Evolutionary conservation across 2,329 filamentous ascomycete species (phyloP), one percentile per base, ranked within the genome.

Genomic region (Ophiosphaerella narmari): DNA sequence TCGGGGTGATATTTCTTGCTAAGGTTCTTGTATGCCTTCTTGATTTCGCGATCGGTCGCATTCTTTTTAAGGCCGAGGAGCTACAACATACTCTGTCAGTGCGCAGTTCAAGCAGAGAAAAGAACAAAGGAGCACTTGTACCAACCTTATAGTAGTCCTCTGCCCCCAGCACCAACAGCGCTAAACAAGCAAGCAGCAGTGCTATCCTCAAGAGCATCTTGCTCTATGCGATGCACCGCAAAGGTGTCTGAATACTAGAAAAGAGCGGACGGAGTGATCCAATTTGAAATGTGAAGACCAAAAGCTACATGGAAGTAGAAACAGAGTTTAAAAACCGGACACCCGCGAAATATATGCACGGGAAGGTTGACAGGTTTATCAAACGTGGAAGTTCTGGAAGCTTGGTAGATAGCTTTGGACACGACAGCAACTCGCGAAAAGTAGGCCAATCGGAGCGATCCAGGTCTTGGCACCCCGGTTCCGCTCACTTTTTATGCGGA

Each of bases 1-100:
- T 99, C 94, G 3, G 94, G 94, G 70, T 99, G 94, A 74, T 84
- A 97, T 73, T 95, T 96, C 76, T 97, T 97, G 78, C 90, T 95
- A 9, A 99, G 81, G 52, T 86, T 87, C 52, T 92, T 86, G 75
- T 99, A 99, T 18, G 94, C 92, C 39, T 89, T 89, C 76, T 99
- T 99, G 71, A 99, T 88, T 66, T 97, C 88, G 67, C 87, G 86
- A 46, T 96, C 91, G 39, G 85, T 87, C 13, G 93, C 93, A 52
- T 87, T 80, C 67, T 85, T 91, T 67, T 87, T 83, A 57, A 99
- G 77, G 46, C 89, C 91, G 23, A 99, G 84, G 50, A 96, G 77
- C 86, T 96, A 77, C 56, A 78, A 9, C 24, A 33, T 26, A 13
- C 7, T 7, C 26, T 29, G 55, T 70, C 35, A 70, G 61, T 34